Evolutionary conservation across 257 asterid genomes (phyloP).

Genomic region (Solanum ossicruentum): DNA sequence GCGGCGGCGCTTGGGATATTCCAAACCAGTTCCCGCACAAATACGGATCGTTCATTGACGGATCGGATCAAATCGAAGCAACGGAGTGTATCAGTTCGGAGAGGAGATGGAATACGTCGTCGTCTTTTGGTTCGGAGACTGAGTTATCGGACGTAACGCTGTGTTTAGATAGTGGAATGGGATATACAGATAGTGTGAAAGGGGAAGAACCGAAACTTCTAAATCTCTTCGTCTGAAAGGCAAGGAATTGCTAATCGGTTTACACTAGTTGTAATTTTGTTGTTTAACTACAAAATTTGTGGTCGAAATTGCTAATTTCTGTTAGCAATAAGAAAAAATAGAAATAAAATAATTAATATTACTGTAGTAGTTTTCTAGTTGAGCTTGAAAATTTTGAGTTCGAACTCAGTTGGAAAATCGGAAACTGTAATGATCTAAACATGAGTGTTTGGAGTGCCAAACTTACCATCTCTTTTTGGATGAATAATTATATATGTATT

Average conservation of each 20-base stretch:
- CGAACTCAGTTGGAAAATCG: not conserved
- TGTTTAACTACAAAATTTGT: too few species aligned
- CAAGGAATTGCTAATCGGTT: not conserved
- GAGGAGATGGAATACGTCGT: conserved; percentile 7
- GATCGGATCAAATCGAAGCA: not conserved
- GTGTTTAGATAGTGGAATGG: conserved; percentile 21
- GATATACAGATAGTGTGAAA: conserved; percentile 21
- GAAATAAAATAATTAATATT: not conserved
- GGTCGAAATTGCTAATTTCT: too few species aligned
- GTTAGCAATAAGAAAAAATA: not conserved
- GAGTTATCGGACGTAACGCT: conserved; percentile 39
- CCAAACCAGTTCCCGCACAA: not conserved
- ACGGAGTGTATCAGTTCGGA: not conserved
- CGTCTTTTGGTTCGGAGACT: conserved; percentile 21
- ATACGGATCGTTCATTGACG: not conserved
- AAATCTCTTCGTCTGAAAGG: conserved; percentile 47
- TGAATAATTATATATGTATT: not conserved
- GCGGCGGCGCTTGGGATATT: not conserved
- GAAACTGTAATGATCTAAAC: not conserved
- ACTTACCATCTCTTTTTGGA: not conserved
- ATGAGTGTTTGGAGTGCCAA: not conserved
- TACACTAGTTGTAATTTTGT: too few species aligned
- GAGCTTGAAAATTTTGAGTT: not conserved
- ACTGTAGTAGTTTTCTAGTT: not conserved
- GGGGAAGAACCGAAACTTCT: conserved; percentile 71